Conservation (phyloP, 768 basidiomycete species). For the Trametes meyenii region DNA sequence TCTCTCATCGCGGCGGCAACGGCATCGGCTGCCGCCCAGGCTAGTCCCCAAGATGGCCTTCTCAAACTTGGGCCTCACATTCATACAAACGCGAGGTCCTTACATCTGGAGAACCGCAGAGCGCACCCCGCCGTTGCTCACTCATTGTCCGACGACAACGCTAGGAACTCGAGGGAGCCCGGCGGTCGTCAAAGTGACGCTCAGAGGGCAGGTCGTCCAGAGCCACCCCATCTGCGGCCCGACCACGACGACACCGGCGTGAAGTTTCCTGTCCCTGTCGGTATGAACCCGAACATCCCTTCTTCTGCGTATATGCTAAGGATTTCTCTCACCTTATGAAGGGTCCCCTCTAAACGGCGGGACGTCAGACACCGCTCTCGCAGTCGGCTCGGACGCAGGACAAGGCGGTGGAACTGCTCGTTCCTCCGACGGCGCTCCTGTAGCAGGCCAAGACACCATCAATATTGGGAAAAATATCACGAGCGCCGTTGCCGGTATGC, state of each 20-base stretch:
- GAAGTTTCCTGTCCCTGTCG: not conserved
- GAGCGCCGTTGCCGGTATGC: not conserved
- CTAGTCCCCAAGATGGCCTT: not conserved
- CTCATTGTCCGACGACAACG: not conserved
- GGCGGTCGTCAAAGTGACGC: not conserved
- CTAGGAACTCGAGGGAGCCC: not conserved
- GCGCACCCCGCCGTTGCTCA: not conserved
- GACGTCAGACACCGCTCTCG: conserved; percentile 9
- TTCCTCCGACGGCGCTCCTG: conserved; percentile 3
- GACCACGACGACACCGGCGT: not conserved
- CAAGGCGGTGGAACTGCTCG: conserved; percentile 4
- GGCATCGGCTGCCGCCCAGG: conserved; percentile 12
- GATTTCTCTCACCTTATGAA: not conserved
- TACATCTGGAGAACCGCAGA: not conserved
- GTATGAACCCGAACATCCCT: not conserved
- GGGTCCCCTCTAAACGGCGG: conserved; percentile 6
- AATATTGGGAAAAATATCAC: not conserved
- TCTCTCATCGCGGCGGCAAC: conserved; percentile 27
- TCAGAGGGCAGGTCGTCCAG: not conserved
- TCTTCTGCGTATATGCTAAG: not conserved
- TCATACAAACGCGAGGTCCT: not conserved
- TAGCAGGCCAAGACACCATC: not conserved
- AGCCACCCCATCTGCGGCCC: not conserved
- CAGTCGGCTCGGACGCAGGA: conserved; percentile 13
- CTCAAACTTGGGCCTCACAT: not conserved